Evolutionary conservation across 257 asterid species (phyloP).

Genomic region (Thymus mandschuricus): DNA sequence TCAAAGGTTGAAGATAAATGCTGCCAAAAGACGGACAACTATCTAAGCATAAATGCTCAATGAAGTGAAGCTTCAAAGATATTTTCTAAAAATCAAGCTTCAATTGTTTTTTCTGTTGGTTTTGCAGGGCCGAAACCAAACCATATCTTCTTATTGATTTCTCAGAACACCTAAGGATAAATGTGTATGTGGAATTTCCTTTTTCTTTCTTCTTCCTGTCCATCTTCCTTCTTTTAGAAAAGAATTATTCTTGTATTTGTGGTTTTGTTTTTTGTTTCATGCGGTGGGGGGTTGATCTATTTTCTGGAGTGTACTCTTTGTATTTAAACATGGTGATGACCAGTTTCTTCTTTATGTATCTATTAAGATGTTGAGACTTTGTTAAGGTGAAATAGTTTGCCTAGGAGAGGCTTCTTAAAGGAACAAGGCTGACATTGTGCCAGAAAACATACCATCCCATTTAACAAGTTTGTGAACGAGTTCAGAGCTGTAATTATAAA

Average conservation of each 20-base stretch:
- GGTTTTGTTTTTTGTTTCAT: background rate
- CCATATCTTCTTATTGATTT: constrained; percentile 89
- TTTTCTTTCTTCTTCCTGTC: background rate
- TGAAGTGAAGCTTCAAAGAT: constrained; percentile 7
- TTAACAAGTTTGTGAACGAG: constrained; percentile 9
- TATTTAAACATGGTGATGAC: background rate
- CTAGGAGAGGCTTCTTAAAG: constrained; percentile 17
- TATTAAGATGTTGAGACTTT: constrained; percentile 19
- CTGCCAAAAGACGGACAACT: background rate
- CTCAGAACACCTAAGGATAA: constrained; percentile 76
- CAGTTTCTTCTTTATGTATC: constrained; percentile 23
- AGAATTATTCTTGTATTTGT: background rate
- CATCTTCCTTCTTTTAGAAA: background rate
- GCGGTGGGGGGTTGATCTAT: background rate
- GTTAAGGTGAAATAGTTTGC: constrained; percentile 19
- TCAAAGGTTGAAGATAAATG: constrained; percentile 8
- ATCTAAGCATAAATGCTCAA: background rate
- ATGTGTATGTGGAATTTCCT: constrained; percentile 57
- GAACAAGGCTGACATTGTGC: constrained; percentile 21
- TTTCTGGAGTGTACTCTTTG: background rate
- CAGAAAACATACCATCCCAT: background rate
- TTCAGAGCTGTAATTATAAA: constrained; percentile 3
- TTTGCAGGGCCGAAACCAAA: constrained; percentile 69
- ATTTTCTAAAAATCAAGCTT: constrained; percentile 17
- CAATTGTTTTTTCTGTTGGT: constrained; percentile 26